Conservation (phyloP, 176 grass and related monocot species). For the Dendrocalamus sinicus region DNA sequence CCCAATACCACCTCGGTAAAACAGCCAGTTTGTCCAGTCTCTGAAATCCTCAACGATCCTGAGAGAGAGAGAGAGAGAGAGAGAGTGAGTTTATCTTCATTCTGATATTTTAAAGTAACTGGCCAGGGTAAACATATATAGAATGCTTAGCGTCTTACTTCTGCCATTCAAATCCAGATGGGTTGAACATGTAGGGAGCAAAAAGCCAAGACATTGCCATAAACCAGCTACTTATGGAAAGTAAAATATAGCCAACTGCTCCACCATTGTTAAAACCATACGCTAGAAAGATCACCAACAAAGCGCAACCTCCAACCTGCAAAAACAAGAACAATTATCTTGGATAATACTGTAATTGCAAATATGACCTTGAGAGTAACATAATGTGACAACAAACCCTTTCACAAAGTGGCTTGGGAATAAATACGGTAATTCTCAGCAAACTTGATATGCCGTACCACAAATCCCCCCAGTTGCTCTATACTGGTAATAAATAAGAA, state of each 20-base stretch:
- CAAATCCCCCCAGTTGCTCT: slow-evolving; percentile 88
- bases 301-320: slow-evolving; percentile 86
- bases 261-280: slow-evolving; percentile 87
- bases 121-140: not conserved
- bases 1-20: slow-evolving; percentile 96
- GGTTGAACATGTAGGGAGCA: slow-evolving; percentile 94
- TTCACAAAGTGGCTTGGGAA: slow-evolving; percentile 93
- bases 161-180: slow-evolving; percentile 97
- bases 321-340: slow-evolving; percentile 35
- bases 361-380: slow-evolving; percentile 4
- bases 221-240: slow-evolving; percentile 97
- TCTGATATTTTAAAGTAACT: slow-evolving; percentile 19
- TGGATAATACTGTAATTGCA: slow-evolving; percentile 3
- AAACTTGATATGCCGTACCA: slow-evolving; percentile 88
- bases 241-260: slow-evolving; percentile 87
- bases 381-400: slow-evolving; percentile 62
- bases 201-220: slow-evolving; percentile 92
- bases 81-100: not conserved
- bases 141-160: slow-evolving; percentile 68
- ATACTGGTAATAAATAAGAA: slow-evolving; percentile 61
- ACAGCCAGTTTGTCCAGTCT: slow-evolving; percentile 97
- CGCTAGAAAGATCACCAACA: slow-evolving; percentile 73
- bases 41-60: slow-evolving; percentile 93
- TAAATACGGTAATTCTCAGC: slow-evolving; percentile 94
- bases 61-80: not conserved